These are phyloP conservation scores for Wallacemonas collosoma DNA, from an alignment of 208 protist genomes.

Conservation along the genomic window DNA sequence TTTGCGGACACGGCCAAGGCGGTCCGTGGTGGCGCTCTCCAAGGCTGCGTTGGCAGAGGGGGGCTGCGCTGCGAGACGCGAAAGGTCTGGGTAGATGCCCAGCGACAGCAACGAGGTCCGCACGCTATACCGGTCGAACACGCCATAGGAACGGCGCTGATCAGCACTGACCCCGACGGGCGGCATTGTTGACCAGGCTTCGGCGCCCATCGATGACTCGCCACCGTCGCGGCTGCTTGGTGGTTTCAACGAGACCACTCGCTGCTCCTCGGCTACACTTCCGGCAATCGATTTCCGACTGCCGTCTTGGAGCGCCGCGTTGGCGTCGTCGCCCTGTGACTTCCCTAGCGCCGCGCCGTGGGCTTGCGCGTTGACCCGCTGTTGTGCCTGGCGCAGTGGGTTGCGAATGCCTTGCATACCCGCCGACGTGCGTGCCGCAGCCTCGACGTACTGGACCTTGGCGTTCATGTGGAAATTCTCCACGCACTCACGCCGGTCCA, in stretches of 20 bases:
- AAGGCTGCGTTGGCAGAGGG: too few species aligned
- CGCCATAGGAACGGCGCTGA: neutral
- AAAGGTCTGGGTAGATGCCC: conserved; percentile 1
- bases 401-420: neutral
- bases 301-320: neutral
- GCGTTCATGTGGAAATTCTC: neutral
- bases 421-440: neutral
- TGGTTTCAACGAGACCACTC: too few species aligned
- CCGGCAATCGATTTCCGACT: neutral
- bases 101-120: neutral
- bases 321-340: neutral
- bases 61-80: neutral
- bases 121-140: conserved; percentile 1
- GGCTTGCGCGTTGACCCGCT: neutral
- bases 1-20: neutral
- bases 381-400: neutral
- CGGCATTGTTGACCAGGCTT: neutral
- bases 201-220: neutral
- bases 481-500: neutral
- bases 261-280: too few species aligned
- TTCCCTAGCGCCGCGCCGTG: neutral
- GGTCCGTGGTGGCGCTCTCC: too few species aligned
- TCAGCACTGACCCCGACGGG: too few species aligned
- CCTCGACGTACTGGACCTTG: conserved; percentile 11
- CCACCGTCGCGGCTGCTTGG: neutral